Percentiles rank a stretch among this genome's conserved stretches.
These are phyloP conservation scores for Paraphaeosphaeria sporulosa DNA, from an alignment of 2,329 filamentous ascomycete genomes.

Conservation along the genomic window DNA sequence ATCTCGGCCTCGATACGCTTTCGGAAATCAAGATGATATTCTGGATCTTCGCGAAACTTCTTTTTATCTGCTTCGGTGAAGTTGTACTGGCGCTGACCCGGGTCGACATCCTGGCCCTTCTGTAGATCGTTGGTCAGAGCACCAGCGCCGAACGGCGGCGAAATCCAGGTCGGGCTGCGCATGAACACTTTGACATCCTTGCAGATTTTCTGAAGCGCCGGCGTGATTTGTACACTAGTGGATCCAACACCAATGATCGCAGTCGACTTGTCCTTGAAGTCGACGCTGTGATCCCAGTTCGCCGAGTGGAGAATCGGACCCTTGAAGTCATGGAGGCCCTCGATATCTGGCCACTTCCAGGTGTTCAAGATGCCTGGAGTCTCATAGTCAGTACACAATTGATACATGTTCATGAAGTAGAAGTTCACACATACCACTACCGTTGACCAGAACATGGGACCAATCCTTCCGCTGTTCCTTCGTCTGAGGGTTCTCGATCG, in stretches of 20 bases:
- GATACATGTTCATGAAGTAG: constrained; percentile 23
- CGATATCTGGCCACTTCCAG: constrained; percentile 55
- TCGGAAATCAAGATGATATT: constrained; percentile 59
- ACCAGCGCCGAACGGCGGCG: constrained; percentile 47
- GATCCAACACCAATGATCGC: constrained; percentile 46
- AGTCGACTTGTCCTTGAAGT: constrained; percentile 40
- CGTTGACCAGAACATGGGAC: constrained; percentile 54
- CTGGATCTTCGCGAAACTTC: constrained; percentile 65
- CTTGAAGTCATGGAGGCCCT: constrained; percentile 52
- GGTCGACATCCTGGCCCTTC: constrained; percentile 48
- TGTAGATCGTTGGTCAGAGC: constrained; percentile 43
- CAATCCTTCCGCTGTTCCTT: constrained; percentile 43
- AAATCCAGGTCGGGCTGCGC: constrained; percentile 51
- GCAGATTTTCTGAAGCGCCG: constrained; percentile 48
- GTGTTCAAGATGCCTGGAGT: constrained; percentile 53
- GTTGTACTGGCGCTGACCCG: constrained; percentile 52
- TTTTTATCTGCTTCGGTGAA: constrained; percentile 62
- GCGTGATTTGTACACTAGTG: constrained; percentile 47
- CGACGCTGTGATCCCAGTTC: constrained; percentile 51
- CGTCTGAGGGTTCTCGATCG: constrained; percentile 45
- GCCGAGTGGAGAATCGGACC: constrained; percentile 55
- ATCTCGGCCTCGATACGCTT: constrained; percentile 59
- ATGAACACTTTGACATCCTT: constrained; percentile 48
- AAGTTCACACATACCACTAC: constrained; percentile 45
- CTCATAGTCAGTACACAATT: constrained; percentile 4